Evolutionary conservation across 306 rosid genomes (phyloP).

Genomic region (Trichosanthes truncata): DNA sequence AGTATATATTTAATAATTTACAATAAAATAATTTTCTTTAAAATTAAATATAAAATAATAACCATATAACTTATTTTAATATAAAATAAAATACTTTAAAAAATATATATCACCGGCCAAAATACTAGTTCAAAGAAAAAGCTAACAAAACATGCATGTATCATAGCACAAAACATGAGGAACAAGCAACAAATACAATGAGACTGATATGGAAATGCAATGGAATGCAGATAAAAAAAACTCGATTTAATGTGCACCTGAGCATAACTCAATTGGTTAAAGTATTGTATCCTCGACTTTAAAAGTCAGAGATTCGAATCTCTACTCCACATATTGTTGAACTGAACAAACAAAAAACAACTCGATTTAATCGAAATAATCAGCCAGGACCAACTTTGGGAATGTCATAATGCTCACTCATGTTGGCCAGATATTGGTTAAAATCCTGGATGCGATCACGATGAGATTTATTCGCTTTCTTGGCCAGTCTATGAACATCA

Average conservation of each 20-base stretch:
- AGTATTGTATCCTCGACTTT: too few species aligned
- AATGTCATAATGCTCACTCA: conserved; percentile 99
- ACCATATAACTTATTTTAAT: too few species aligned
- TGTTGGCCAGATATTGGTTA: conserved; percentile 92
- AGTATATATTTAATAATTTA: too few species aligned
- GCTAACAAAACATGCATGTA: too few species aligned
- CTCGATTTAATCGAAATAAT: neutral
- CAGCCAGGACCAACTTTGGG: conserved; percentile 96
- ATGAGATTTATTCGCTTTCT: conserved; percentile 79
- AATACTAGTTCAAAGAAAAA: too few species aligned
- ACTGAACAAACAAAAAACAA: neutral
- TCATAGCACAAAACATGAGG: too few species aligned
- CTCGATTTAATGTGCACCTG: too few species aligned
- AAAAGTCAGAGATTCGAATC: neutral
- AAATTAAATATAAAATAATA: too few species aligned
- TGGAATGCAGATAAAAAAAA: neutral
- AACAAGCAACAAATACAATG: neutral
- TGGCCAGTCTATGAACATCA: conserved; percentile 69
- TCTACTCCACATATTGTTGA: neutral
- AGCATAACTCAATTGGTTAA: too few species aligned
- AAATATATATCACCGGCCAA: too few species aligned
- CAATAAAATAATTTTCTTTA: too few species aligned
- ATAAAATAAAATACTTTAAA: too few species aligned
- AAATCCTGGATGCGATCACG: conserved; percentile 95
- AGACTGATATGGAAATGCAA: neutral